Evolutionary conservation across 1,284 basidiomycete species (phyloP).

Genomic region (Pholiota adiposa): DNA sequence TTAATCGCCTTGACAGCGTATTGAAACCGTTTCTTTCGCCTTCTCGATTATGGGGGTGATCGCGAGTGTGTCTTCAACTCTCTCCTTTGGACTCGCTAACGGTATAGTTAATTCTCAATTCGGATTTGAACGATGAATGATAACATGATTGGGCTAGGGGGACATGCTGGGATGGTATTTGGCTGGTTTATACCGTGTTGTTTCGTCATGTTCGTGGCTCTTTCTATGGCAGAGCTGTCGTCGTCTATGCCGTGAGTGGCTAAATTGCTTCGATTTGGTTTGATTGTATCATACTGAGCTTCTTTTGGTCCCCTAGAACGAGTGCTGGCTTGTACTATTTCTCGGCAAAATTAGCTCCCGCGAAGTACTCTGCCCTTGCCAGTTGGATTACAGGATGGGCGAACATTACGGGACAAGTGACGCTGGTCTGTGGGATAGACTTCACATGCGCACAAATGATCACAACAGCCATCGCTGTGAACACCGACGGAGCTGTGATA

Average conservation of each 20-base stretch:
- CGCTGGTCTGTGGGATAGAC: conserved; percentile 75
- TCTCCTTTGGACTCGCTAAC: conserved; percentile 64
- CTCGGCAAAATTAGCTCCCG: conserved; percentile 70
- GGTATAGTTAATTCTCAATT: conserved; percentile 38
- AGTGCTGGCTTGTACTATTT: conserved; percentile 78
- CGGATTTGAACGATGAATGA: not conserved
- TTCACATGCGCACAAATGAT: conserved; percentile 81
- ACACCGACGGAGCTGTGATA: conserved; percentile 53
- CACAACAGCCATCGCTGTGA: conserved; percentile 67
- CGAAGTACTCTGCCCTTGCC: conserved; percentile 59
- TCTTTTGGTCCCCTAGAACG: conserved; percentile 43
- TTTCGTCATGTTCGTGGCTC: conserved; percentile 69
- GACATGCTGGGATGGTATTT: conserved; percentile 78
- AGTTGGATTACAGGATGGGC: conserved; percentile 71
- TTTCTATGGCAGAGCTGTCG: conserved; percentile 73
- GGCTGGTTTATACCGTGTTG: conserved; percentile 77
- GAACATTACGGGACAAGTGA: conserved; percentile 41
- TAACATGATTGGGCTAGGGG: conserved; percentile 43
- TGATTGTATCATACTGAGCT: not conserved
- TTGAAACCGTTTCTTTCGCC: conserved; percentile 71
- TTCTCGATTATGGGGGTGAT: conserved; percentile 80
- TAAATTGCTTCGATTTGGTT: not conserved
- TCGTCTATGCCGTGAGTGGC: conserved; percentile 75
- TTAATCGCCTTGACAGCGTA: conserved; percentile 38
- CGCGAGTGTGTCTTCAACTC: conserved; percentile 69